Percentiles rank a stretch among this genome's conserved stretches.
Conservation (phyloP, 805 yeast genomes). For the Nadsonia fulvescens region DNA sequence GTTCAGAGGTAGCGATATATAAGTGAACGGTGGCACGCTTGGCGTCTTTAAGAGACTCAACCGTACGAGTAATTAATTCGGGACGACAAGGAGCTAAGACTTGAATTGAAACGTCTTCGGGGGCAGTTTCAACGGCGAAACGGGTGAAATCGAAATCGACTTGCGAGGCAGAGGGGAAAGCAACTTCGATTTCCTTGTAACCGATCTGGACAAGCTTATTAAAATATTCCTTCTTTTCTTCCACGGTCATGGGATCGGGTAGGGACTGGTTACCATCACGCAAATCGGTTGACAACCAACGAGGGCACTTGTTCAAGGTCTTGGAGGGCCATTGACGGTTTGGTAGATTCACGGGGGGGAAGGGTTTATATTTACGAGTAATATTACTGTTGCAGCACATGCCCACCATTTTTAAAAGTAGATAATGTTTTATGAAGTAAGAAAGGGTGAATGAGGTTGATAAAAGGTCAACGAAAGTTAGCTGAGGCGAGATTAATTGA, state of each 20-base stretch:
- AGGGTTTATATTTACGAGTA: constrained; percentile 38
- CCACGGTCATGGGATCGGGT: constrained; percentile 75
- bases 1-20: constrained; percentile 58
- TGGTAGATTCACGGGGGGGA: constrained; percentile 35
- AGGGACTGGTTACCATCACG: constrained; percentile 75
- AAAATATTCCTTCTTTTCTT: constrained; percentile 58
- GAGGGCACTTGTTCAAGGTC: constrained; percentile 42
- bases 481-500: too few species aligned
- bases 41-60: constrained; percentile 58
- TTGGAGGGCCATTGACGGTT: constrained; percentile 56
- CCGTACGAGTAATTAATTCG: constrained; percentile 50
- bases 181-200: constrained; percentile 69
- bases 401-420: too few species aligned
- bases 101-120: constrained; percentile 61
- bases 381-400: too few species aligned
- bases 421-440: too few species aligned
- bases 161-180: constrained; percentile 69
- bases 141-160: constrained; percentile 68
- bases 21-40: constrained; percentile 60
- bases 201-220: constrained; percentile 53
- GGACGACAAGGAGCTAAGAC: constrained; percentile 64
- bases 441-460: too few species aligned
- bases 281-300: constrained; percentile 72
- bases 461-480: too few species aligned
- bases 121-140: constrained; percentile 54